Percentiles rank a stretch among this genome's conserved stretches.
These are phyloP conservation scores for Calonectria multiphialidica DNA, from an alignment of 2,329 filamentous ascomycete genomes.

Conservation along the genomic window DNA sequence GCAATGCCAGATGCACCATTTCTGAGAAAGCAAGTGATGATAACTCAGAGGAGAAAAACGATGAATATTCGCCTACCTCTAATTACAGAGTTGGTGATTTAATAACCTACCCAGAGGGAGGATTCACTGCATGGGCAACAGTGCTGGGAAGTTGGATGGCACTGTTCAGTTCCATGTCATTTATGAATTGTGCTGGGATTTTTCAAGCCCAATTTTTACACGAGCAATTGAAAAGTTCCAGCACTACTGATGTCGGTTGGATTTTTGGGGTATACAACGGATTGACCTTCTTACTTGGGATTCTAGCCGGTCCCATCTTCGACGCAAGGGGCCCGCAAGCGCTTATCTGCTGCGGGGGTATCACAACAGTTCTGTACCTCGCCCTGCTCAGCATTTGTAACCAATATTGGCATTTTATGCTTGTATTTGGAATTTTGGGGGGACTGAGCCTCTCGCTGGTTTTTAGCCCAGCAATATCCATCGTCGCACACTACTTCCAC, in stretches of 20 bases:
- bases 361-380: neutral
- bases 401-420: constrained; percentile 35
- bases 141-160: constrained; percentile 14
- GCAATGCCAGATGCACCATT: neutral
- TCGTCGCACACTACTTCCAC: constrained; percentile 16
- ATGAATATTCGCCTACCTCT: neutral
- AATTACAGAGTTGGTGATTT: neutral
- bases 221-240: neutral
- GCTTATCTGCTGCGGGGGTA: neutral
- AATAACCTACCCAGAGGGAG: constrained; percentile 3
- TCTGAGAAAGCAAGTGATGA: too few species aligned
- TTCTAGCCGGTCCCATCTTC: constrained; percentile 5
- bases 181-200: constrained; percentile 6
- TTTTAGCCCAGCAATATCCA: constrained; percentile 9
- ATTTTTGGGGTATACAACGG: constrained; percentile 13
- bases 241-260: neutral
- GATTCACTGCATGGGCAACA: neutral
- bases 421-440: constrained; percentile 27
- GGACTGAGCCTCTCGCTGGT: constrained; percentile 22
- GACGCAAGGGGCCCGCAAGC: constrained; percentile 1
- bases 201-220: constrained; percentile 1
- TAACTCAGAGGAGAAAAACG: neutral
- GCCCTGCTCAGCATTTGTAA: neutral
- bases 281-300: constrained; percentile 1
- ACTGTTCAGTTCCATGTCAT: constrained; percentile 12